phyloP scores from a whole-genome alignment of 2,329 filamentous ascomycete species.

The Fusarium subtropicale region DNA sequence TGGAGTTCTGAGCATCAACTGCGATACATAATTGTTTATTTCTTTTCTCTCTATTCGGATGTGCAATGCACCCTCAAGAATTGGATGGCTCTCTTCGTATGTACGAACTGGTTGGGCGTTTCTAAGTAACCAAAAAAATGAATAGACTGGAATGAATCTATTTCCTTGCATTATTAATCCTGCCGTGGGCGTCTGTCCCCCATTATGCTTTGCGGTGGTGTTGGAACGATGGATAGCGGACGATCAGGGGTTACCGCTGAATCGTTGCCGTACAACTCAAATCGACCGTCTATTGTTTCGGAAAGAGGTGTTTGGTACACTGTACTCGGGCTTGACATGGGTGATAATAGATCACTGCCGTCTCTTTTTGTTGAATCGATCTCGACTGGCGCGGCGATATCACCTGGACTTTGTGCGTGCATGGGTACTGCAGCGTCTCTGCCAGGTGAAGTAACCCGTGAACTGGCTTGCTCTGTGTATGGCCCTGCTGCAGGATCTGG shows the following conservation, averaged over 20 bases:
- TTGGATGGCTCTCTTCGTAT: slow-evolving; percentile 42
- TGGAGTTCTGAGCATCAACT: slow-evolving; percentile 44
- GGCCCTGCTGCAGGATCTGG: slow-evolving; percentile 59
- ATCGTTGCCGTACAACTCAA: slow-evolving; percentile 60
- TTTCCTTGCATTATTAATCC: slow-evolving; percentile 25
- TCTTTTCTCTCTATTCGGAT: slow-evolving; percentile 38
- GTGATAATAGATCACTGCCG: slow-evolving; percentile 33
- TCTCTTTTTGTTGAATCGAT: slow-evolving; percentile 56
- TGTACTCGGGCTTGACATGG: slow-evolving; percentile 34
- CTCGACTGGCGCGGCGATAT: slow-evolving; percentile 66
- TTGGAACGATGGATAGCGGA: slow-evolving; percentile 43
- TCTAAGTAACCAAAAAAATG: slow-evolving; percentile 40
- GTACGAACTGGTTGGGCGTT: slow-evolving; percentile 48
- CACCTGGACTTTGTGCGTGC: slow-evolving; percentile 60
- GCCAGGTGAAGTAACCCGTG: slow-evolving; percentile 49
- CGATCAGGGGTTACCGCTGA: slow-evolving; percentile 18
- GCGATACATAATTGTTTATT: slow-evolving; percentile 36
- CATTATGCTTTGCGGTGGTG: slow-evolving; percentile 40
- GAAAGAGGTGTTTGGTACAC: slow-evolving; percentile 39
- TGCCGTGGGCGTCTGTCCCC: slow-evolving; percentile 17
- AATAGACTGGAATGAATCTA: slow-evolving; percentile 22
- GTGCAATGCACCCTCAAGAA: slow-evolving; percentile 29
- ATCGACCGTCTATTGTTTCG: slow-evolving; percentile 51
- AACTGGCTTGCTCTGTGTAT: slow-evolving; percentile 55
- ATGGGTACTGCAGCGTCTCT: slow-evolving; percentile 56